Evolutionary conservation across 1,284 basidiomycete genomes (phyloP).

Genomic region (Apiotrichum mycotoxinovorans): DNA sequence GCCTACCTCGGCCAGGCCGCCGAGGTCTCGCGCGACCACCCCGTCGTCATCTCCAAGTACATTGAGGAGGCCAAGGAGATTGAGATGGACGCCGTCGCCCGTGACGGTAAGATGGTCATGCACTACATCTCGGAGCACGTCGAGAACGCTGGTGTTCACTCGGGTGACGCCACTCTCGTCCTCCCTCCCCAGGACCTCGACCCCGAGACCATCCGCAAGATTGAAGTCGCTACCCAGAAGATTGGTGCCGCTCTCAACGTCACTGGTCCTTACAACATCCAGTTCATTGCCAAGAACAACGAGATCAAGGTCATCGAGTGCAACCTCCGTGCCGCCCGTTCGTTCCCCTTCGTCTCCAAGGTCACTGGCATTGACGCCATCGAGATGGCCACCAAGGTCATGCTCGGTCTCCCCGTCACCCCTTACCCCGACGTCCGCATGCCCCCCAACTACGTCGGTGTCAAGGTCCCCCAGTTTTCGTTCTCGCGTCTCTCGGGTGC

Average conservation of each 20-base stretch:
- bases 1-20: conserved; percentile 94
- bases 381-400: conserved; percentile 97
- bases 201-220: conserved; percentile 90
- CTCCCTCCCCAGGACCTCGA: conserved; percentile 97
- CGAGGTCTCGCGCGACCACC: conserved; percentile 93
- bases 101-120: conserved; percentile 97
- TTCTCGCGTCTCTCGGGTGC: conserved; percentile 94
- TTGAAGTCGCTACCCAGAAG: conserved; percentile 94
- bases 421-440: conserved; percentile 84
- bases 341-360: conserved; percentile 99
- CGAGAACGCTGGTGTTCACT: conserved; percentile 97
- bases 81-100: conserved; percentile 98
- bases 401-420: conserved; percentile 85
- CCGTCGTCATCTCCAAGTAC: conserved; percentile 98
- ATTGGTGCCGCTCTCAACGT: conserved; percentile 98
- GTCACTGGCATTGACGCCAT: conserved; percentile 97
- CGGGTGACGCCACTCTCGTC: conserved; percentile 95
- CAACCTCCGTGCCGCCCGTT: conserved; percentile 94
- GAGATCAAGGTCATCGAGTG: conserved; percentile 99
- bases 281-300: conserved; percentile 99
- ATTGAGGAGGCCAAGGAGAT: conserved; percentile 99
- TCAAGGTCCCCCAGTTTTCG: conserved; percentile 98
- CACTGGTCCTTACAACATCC: conserved; percentile 98
- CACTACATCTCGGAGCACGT: conserved; percentile 99
- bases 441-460: conserved; percentile 89